Conservation (phyloP, 306 rosid species). For the Quercus gilva region DNA sequence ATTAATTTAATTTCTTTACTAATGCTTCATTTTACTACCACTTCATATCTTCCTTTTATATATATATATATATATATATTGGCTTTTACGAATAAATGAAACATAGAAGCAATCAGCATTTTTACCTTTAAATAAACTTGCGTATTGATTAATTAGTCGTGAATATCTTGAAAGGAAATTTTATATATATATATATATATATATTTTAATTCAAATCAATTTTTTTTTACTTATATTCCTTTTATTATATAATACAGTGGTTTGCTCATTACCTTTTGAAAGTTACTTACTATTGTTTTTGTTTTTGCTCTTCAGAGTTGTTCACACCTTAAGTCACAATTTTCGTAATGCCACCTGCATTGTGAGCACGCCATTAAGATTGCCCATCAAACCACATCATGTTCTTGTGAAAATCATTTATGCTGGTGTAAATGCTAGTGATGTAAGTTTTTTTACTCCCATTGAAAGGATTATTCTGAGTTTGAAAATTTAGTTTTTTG, state of each 20-base stretch:
- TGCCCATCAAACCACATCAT: slow-evolving; percentile 65
- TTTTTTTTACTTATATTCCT: slow-evolving; percentile 15
- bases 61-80: no score
- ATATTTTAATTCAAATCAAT: no score
- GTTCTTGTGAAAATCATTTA: slow-evolving; percentile 83
- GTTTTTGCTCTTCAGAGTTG: slow-evolving; percentile 60
- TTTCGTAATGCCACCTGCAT: slow-evolving; percentile 74
- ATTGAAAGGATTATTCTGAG: slow-evolving; percentile 12
- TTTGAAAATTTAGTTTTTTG: not conserved
- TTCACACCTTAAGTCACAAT: slow-evolving; percentile 86
- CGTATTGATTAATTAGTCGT: slow-evolving; percentile 2
- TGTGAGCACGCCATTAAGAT: slow-evolving; percentile 59
- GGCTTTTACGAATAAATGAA: not conserved
- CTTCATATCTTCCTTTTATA: not conserved
- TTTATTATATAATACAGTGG: not conserved
- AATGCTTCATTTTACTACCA: not conserved
- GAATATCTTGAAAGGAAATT: slow-evolving; percentile 11
- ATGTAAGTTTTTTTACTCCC: slow-evolving; percentile 63
- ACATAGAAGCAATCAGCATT: slow-evolving; percentile 7
- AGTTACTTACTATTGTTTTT: slow-evolving; percentile 5
- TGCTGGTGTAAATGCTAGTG: slow-evolving; percentile 99
- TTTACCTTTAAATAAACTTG: slow-evolving; percentile 15
- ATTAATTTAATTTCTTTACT: not conserved
- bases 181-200: not conserved
- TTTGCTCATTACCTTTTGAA: slow-evolving; percentile 20